Evolutionary conservation across 495 filamentous ascomycete genomes (phyloP).

Genomic region (Evansstolkia leycettana): DNA sequence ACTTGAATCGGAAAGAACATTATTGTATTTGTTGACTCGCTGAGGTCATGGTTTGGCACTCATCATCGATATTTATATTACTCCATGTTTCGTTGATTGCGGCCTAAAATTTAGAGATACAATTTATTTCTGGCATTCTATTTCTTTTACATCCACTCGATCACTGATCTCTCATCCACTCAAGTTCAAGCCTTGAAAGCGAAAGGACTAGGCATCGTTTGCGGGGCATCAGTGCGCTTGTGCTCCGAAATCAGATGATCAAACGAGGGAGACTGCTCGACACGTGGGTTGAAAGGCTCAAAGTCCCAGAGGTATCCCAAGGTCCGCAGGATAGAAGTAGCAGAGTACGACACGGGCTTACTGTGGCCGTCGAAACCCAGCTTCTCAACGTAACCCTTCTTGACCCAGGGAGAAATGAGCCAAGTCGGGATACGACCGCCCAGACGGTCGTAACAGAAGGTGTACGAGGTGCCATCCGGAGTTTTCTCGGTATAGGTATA

Average conservation of each 20-base stretch:
- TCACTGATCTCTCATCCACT: too few relatives aligned
- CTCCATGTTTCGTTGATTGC: too few relatives aligned
- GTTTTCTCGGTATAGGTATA: conserved; percentile 32
- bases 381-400: conserved; percentile 33
- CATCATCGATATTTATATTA: too few relatives aligned
- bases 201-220: background rate
- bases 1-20: too few relatives aligned
- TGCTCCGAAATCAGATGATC: conserved; percentile 24
- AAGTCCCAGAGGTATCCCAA: conserved; percentile 35
- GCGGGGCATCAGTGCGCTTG: background rate
- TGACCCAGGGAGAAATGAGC: conserved; percentile 37
- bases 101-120: too few relatives aligned
- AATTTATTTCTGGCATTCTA: too few relatives aligned
- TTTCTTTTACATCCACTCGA: too few relatives aligned
- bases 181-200: too few relatives aligned
- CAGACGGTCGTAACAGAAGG: conserved; percentile 33
- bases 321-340: conserved; percentile 25
- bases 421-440: conserved; percentile 37
- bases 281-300: conserved; percentile 28
- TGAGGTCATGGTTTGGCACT: too few relatives aligned
- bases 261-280: conserved; percentile 25
- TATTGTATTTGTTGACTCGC: too few relatives aligned
- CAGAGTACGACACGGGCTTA: conserved; percentile 18
- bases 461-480: conserved; percentile 27
- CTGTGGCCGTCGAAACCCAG: conserved; percentile 26